phyloP scores from a whole-genome alignment of 495 filamentous ascomycete genomes.

The Xylaria acuta region DNA sequence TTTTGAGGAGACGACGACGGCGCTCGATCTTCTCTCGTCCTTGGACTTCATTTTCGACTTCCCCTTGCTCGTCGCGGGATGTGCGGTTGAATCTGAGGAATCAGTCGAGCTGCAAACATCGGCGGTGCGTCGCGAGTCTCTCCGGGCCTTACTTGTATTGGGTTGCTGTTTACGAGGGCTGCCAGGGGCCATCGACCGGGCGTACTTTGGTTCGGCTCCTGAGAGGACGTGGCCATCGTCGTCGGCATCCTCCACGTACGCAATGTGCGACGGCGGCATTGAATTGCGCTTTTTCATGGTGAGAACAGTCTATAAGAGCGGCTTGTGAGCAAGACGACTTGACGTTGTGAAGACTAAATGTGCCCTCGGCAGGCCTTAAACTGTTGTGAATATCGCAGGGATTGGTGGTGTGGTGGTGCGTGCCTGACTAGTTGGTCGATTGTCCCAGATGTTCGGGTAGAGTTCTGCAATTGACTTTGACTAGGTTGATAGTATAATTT shows the following conservation, averaged over 20 bases:
- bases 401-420: not conserved
- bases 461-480: slow-evolving; percentile 13
- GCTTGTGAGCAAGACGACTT: not conserved
- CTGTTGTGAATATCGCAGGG: not conserved
- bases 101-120: slow-evolving; percentile 31
- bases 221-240: slow-evolving; percentile 53
- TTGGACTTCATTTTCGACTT: slow-evolving; percentile 34
- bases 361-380: slow-evolving; percentile 7
- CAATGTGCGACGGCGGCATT: slow-evolving; percentile 10
- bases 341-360: slow-evolving; percentile 1
- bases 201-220: slow-evolving; percentile 46
- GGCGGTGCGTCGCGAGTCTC: slow-evolving; percentile 39
- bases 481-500: slow-evolving; percentile 5
- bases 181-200: slow-evolving; percentile 41
- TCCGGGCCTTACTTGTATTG: slow-evolving; percentile 52
- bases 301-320: not conserved
- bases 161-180: slow-evolving; percentile 53
- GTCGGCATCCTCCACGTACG: slow-evolving; percentile 58
- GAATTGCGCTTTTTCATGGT: slow-evolving; percentile 23
- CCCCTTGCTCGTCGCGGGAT: slow-evolving; percentile 37
- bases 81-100: slow-evolving; percentile 51
- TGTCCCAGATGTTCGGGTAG: slow-evolving; percentile 5
- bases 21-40: slow-evolving; percentile 38
- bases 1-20: slow-evolving; percentile 29
- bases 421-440: slow-evolving; percentile 10